Evolutionary conservation across 176 grass and related monocot genomes (phyloP).

Genomic region (Bromus sterilis): DNA sequence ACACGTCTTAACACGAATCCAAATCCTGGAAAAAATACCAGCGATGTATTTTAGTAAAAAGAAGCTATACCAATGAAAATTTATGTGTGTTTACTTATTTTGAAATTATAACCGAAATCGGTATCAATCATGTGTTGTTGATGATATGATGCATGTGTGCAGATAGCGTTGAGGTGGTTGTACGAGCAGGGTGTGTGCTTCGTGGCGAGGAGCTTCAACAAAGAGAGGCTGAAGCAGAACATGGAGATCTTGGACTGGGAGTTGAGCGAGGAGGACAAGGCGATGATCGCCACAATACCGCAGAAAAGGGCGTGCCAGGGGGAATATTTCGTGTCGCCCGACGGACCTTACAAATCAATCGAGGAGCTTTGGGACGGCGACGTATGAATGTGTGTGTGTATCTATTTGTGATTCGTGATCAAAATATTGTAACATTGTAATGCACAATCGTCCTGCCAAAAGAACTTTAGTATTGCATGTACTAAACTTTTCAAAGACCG

Average conservation of each 20-base stretch:
- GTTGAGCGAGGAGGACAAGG: conserved; percentile 34
- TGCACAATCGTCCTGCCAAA: too few relatives aligned
- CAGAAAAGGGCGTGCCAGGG: conserved; percentile 26
- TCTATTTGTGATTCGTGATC: too few relatives aligned
- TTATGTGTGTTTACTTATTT: too few relatives aligned
- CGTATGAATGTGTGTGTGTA: conserved; percentile 15
- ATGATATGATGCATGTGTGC: not conserved
- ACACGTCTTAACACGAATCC: not conserved
- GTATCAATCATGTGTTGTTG: too few relatives aligned
- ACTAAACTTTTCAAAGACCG: too few relatives aligned
- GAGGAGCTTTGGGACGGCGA: conserved; percentile 74
- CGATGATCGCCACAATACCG: conserved; percentile 32
- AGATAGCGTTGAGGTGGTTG: conserved; percentile 75
- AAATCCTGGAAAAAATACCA: not conserved
- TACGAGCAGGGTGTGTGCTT: conserved; percentile 47
- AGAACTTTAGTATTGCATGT: too few relatives aligned
- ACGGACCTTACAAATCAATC: conserved; percentile 46
- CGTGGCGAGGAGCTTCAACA: conserved; percentile 55
- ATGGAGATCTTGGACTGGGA: conserved; percentile 76
- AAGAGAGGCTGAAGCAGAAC: conserved; percentile 62
- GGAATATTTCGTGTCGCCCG: conserved; percentile 22
- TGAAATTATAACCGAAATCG: too few relatives aligned
- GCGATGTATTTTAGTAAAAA: too few relatives aligned
- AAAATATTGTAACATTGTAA: too few relatives aligned
- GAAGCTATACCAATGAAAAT: not conserved